Base-by-base conservation (phyloP, 2,329 filamentous ascomycete genomes). In the Neofusicoccum parvum region DNA sequence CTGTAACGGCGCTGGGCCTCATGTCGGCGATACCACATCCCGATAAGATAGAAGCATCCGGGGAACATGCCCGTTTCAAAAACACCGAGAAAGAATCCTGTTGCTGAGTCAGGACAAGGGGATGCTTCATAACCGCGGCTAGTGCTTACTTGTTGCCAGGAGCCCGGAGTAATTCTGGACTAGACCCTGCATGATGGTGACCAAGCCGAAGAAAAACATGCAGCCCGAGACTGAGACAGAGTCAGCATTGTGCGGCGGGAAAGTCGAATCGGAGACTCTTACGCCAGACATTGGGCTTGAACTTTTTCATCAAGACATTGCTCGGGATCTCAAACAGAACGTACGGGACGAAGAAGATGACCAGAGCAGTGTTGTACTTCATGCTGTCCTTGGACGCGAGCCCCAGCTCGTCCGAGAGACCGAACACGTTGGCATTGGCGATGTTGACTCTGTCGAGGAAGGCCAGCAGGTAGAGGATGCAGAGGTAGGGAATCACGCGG, bases 1-100 rank as follows among this genome's bases (percentile, higher is more conserved):
- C 89, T 91, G 80, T 94, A 97, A 36, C 95, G 88, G 73, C 92
- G 92, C 79, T 98, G 94, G 2, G 94, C 92, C 79, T 98, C 95
- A 50, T 83, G 83, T 67, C 94, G 88, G 67, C 89, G 88, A 72
- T 98, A 99, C 93, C 91, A 96, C 48, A 67, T 62, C 6, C 49
- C 68, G 9, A 69, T 70, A 5, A 71, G 65, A 39, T 72, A 71
- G 62, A 72, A 72, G 78, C 87, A 90, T 39, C 89, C 90, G 1
- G 90, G 90, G 69, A 92, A 92, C 82, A 84, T 83, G 64, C 81
- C 81, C 0, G 80, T 76, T 62, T 81, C 82, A 65, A 81, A 82
- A 1, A 86, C 66, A 9, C 94, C 94, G 0, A 97, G 84, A 76
- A 97, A 94, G 82, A 97, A 97, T 41, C 64, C 64, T 66, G 15